Evolutionary conservation across 1,284 basidiomycete species (phyloP), one percentile per base, ranked within the genome.

Genomic region (Marasmius oreades): DNA sequence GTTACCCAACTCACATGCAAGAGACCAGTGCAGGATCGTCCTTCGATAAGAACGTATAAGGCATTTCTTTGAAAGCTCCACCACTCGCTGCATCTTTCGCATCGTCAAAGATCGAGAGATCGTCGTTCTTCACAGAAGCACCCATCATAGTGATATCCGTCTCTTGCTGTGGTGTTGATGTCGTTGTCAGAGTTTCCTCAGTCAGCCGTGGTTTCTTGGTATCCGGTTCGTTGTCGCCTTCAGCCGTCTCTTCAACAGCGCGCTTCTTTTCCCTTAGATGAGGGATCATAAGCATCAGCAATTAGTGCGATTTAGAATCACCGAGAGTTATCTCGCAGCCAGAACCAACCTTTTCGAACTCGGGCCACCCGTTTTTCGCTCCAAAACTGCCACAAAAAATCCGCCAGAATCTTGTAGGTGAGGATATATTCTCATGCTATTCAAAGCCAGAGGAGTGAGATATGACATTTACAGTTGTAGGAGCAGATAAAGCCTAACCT

Each of bases 381-480:
- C 84, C 34, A 99, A 74, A 0, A 98, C 89, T 16, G 94, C 93
- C 24, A 99, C 88, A 66, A 98, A 99, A 76, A 99, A 99, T 0
- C 94, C 97, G 11, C 97, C 97, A 0, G 95, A 95, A 70, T 99
- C 92, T 74, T 99, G 96, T 44, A 97, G 75, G 69, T 99, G 95
- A 2, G 97, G 95, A 66, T 98, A 93, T 60, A 97, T 85, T 46
- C 95, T 82, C 68, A 97, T 73, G 63, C 93, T 95, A 58, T 33
- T 31, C 28, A 31, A 31, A 31, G 28, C 5, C 10, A 31, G 53
- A 50, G 42, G 36, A 24, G 43, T 33, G 5, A 58, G 42, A 20
- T 16, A 18, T 45, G 24, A 36, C 33, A 52, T 7, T 51, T 28
- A 8, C 44, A 39, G 5, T 26, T 34, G 45, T 23, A 22, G 28